A percentile compares a stretch with the other conserved stretches of the same genome.
phyloP scores from a whole-genome alignment of 345 rosid species.

The Hypericum perforatum region DNA sequence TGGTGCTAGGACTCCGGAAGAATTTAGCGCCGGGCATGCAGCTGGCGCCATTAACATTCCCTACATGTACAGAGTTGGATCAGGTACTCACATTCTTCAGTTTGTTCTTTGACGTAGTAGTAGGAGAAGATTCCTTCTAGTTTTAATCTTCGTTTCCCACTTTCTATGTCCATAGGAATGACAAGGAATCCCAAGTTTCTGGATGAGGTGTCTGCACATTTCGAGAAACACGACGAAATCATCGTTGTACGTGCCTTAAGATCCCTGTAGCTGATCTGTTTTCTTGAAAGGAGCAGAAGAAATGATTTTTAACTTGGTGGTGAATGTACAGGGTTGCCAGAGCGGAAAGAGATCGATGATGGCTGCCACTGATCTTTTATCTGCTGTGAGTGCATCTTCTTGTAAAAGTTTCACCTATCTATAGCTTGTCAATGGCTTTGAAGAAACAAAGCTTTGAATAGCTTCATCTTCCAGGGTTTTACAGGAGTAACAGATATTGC shows the following conservation, averaged over 20 bases:
- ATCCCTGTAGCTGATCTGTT: background rate
- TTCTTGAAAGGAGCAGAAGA: background rate
- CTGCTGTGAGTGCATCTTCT: constrained; percentile 43
- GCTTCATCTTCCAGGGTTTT: constrained; percentile 50
- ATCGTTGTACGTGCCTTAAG: constrained; percentile 49
- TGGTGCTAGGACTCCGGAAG: constrained; percentile 59
- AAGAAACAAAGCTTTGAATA: background rate
- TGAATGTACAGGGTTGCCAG: constrained; percentile 57
- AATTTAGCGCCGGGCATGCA: constrained; percentile 70
- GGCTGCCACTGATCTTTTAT: constrained; percentile 72
- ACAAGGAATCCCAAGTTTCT: constrained; percentile 55
- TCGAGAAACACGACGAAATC: constrained; percentile 66
- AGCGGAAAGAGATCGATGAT: constrained; percentile 55
- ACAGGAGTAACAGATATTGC: constrained; percentile 52
- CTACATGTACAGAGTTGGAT: constrained; percentile 69
- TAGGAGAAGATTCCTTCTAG: too few species aligned
- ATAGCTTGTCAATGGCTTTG: background rate
- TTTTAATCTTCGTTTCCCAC: background rate
- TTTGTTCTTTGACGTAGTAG: too few species aligned
- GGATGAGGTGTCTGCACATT: constrained; percentile 44
- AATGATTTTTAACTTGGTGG: constrained; percentile 2
- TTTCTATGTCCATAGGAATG: constrained; percentile 37
- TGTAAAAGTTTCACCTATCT: background rate
- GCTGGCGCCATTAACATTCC: constrained; percentile 72
- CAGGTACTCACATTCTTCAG: constrained; percentile 32